These are phyloP conservation scores for Edaphochlamys debaryana DNA, from an alignment of 139 green algal genomes.

Conservation along the genomic window DNA sequence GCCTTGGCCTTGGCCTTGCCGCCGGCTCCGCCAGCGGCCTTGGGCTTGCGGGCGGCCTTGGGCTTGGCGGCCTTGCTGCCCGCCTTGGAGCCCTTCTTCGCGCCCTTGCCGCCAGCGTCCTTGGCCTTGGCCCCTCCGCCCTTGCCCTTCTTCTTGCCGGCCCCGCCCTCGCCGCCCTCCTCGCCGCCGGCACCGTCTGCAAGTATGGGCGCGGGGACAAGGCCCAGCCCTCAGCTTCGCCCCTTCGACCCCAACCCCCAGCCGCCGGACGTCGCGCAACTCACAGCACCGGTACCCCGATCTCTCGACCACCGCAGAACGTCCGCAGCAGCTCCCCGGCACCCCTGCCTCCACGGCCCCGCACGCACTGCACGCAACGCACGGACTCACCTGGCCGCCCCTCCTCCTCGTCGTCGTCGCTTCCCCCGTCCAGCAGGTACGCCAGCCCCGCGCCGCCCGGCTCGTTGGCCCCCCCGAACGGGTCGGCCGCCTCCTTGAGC, in stretches of 20 bases:
- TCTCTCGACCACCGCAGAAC: too few relatives aligned
- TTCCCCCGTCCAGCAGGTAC: conserved; percentile 20
- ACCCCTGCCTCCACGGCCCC: not conserved
- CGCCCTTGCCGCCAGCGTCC: not conserved
- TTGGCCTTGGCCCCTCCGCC: not conserved
- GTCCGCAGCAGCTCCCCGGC: not conserved
- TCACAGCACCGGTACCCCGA: too few relatives aligned
- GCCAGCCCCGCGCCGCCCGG: conserved; percentile 1
- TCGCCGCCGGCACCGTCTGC: not conserved
- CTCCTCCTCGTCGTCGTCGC: conserved; percentile 36
- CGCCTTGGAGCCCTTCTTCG: not conserved
- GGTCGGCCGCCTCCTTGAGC: conserved; percentile 39
- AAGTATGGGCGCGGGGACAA: too few relatives aligned
- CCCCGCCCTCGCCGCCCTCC: not conserved
- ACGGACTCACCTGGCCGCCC: conserved; percentile 6
- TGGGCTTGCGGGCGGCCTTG: not conserved
- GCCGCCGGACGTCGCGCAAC: too few relatives aligned
- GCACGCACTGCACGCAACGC: not conserved
- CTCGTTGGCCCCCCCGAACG: not conserved
- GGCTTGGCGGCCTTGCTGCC: conserved; percentile 27
- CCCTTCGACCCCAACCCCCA: not conserved
- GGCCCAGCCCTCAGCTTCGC: too few relatives aligned
- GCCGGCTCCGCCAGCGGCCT: not conserved
- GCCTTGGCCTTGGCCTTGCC: not conserved
- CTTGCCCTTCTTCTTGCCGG: not conserved